Base-by-base conservation (phyloP, 768 basidiomycete genomes). In the Pholiota molesta region DNA sequence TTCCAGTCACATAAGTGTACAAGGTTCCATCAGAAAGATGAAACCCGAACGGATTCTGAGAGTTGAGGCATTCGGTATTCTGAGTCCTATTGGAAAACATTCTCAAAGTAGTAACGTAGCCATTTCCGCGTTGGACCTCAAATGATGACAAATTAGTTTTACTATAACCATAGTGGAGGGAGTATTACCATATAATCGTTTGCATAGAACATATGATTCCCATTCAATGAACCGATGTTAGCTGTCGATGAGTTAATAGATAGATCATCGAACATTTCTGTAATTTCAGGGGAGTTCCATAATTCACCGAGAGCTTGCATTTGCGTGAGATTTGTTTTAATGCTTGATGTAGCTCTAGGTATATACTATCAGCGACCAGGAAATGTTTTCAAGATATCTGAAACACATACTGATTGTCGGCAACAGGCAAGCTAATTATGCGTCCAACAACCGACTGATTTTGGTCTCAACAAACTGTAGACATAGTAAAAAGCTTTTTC, bases 41-140 rank as follows among this genome's bases (percentile, higher is more conserved):
- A 73, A 89, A 88, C 16, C 87, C 88, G n/a, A 83, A 74, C 3
- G 83, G 85, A 61, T 89, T 89, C 64, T 87, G 83, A 2, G 74
- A 68, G 65, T 88, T 88, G 19, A 77, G 75, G 64, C 86, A 89
- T 69, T 90, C 88, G 2, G 85, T 83, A 69, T 87, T 88, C 49
- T 70, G 63, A 2, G 84, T 85, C 45, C 88, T 73, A 5, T 75
- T 76, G 0, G 87, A 88, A 52, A 78, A 85, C 85, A 88, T 86
- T 70, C 79, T 86, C 31, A 88, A 61, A 0, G 87, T 83, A 9
- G 84, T 78, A 14, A 88, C 78, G 65, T 87, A 88, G 21, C 78
- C 78, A 5, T 66, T 57, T 1, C 87, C 86, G 16, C 88, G 82
- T 35, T 88, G 86, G 7, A 88, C 84, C 87, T 89, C 55, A 44